Evolutionary conservation across 129 eudicot genomes (phyloP).

Genomic region (Lonicera japonica): DNA sequence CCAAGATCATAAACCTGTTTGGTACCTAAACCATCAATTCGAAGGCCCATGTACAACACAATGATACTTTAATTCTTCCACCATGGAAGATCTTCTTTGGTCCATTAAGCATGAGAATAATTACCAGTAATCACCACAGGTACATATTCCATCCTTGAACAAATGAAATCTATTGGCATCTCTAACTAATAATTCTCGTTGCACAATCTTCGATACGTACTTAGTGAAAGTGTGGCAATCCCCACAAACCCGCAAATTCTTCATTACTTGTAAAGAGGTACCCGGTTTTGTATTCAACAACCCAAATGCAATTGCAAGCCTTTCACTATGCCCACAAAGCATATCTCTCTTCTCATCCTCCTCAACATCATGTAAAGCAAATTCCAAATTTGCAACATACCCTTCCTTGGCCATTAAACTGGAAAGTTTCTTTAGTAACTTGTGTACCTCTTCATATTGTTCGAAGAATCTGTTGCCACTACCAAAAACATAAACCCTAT

Average conservation of each 20-base stretch:
- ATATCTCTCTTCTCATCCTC: conserved; percentile 54
- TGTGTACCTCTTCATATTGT: conserved; percentile 45
- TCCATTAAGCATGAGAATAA: conserved; percentile 1
- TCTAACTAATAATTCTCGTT: conserved; percentile 51
- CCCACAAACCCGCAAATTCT: conserved; percentile 63
- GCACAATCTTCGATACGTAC: conserved; percentile 46
- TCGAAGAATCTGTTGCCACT: conserved; percentile 48
- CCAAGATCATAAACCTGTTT: no score
- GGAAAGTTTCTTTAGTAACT: conserved; percentile 31
- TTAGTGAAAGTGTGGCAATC: conserved; percentile 54
- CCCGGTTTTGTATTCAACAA: conserved; percentile 57
- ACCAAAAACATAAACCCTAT: conserved; percentile 49
- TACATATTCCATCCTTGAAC: conserved; percentile 52
- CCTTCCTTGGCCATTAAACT: conserved; percentile 51
- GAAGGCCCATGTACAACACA: no score
- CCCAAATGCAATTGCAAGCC: conserved; percentile 73
- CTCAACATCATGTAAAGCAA: conserved; percentile 48
- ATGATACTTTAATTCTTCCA: no score
- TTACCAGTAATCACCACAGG: conserved; percentile 63
- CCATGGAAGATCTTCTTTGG: not conserved
- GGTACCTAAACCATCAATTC: no score
- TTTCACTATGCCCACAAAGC: conserved; percentile 74
- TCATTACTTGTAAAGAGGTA: conserved; percentile 50
- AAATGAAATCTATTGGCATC: conserved; percentile 63
- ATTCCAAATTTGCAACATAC: conserved; percentile 40